Base-by-base conservation (phyloP, 306 rosid species). In the Cicer cuneatum region DNA sequence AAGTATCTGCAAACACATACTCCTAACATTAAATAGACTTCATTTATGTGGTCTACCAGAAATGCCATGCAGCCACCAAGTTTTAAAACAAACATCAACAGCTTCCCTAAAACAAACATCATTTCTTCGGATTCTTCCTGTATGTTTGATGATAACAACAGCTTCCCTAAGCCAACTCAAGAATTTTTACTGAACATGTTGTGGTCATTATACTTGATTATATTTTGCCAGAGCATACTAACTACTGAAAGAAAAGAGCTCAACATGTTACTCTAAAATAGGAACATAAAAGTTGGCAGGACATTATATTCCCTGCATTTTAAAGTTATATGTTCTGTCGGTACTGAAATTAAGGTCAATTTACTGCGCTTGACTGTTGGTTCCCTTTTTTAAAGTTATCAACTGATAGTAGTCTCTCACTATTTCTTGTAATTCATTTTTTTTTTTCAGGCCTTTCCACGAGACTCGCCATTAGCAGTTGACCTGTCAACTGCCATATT, bases 401-500 rank as follows among this genome's bases (percentile, higher is more conserved):
- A 70, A 37, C 35, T 61, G 14, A 7, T 67, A 21, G 49, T 15
- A 52, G 45, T 24, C 18, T 76, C 45, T 49, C 43, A 8, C 39
- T 15, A 21, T 57, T 40, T 40, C 41, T 48, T 58, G 58, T 76
- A 60, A 49, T 57, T 39, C 11, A 38, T 54, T 77, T 71, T 74
- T 74, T 70, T 74, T 42, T 67, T 38, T 18, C 91, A 95, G 99
- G 96, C 99, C 37, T 95, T 95, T 76, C 88, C 84, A 1, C 82
- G 87, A 60, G 96, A 95, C 90, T 92, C 99, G 0, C 98, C 98
- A 2, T 82, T 95, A 66, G 95, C 99, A 10, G 85, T 90, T 48
- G 99, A 92, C 85, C 47, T 95, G 78, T 92, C 98, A 10, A 90
- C 93, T 33, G 99, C 99, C 15, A 69, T 95, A 67, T 73, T 95